Evolutionary conservation across 2,329 filamentous ascomycete genomes (phyloP).

Genomic region (Talaromyces islandicus): DNA sequence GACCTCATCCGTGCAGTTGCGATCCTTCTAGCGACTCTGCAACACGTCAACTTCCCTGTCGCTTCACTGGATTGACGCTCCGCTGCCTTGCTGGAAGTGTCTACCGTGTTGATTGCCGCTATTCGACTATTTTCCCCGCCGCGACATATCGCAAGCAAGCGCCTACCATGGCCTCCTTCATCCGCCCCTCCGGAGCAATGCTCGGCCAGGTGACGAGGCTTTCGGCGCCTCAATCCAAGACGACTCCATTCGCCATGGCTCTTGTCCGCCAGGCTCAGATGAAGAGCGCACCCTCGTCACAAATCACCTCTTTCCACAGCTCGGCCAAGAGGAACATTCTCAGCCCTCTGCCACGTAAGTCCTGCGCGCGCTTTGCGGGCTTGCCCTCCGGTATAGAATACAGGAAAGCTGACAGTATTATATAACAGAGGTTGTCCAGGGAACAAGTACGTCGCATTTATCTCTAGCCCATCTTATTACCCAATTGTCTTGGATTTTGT

Average conservation of each 20-base stretch:
- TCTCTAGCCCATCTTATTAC: background rate
- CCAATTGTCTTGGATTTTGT: background rate
- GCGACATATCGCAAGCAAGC: background rate
- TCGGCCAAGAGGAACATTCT: slow-evolving; percentile 70
- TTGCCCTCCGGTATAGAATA: background rate
- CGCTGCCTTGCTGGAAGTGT: background rate
- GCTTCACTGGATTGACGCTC: background rate
- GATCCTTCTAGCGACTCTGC: slow-evolving; percentile 12
- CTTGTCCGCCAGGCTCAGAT: slow-evolving; percentile 16
- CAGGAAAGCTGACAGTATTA: slow-evolving; percentile 12
- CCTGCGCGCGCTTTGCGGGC: background rate
- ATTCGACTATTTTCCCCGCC: background rate
- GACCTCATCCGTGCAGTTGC: background rate
- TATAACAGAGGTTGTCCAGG: slow-evolving; percentile 62
- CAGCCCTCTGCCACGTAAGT: slow-evolving; percentile 78
- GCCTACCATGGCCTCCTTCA: slow-evolving; percentile 33
- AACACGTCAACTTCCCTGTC: background rate
- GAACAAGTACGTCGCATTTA: slow-evolving; percentile 58
- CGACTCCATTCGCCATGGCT: slow-evolving; percentile 14
- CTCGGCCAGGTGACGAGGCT: slow-evolving; percentile 30
- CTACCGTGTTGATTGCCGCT: background rate
- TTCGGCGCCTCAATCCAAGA: slow-evolving; percentile 17
- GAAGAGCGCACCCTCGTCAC: slow-evolving; percentile 33
- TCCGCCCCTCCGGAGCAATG: slow-evolving; percentile 33
- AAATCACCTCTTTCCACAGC: slow-evolving; percentile 80